Conservation (phyloP, 441 rosid species). For the Hura crepitans region DNA sequence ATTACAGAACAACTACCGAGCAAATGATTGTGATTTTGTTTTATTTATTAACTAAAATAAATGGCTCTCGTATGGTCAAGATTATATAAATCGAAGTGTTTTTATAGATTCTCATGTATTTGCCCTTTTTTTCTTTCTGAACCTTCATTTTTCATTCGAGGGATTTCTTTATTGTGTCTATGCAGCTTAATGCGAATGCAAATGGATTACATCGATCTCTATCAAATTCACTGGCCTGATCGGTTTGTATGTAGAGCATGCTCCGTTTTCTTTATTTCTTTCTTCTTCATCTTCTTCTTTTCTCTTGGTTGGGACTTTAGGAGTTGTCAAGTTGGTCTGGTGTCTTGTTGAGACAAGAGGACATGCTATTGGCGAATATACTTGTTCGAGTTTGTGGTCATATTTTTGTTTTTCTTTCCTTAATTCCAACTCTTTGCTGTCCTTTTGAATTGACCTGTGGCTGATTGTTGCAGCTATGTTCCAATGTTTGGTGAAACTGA, state of each 20-base stretch:
- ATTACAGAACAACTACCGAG: not conserved
- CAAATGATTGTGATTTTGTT: not conserved
- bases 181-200: constrained; percentile 48
- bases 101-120: not conserved
- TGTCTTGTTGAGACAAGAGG: too few species aligned
- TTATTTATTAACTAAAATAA: not conserved
- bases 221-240: constrained; percentile 71
- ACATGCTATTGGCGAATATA: too few species aligned
- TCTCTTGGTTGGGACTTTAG: not conserved
- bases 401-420: too few species aligned
- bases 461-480: constrained; percentile 41
- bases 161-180: not conserved
- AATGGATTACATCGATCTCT: constrained; percentile 54
- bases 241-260: constrained; percentile 56
- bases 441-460: constrained; percentile 13
- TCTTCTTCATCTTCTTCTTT: not conserved
- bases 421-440: not conserved
- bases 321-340: not conserved
- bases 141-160: not conserved
- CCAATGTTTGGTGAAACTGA: constrained; percentile 66
- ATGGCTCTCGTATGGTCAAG: not conserved
- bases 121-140: not conserved
- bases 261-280: constrained; percentile 14
- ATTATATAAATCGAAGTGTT: not conserved
- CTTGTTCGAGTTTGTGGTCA: too few species aligned